A percentile compares a stretch with the other conserved stretches of the same genome.
phyloP scores from a whole-genome alignment of 768 basidiomycete genomes.

The Crucibulum laeve region DNA sequence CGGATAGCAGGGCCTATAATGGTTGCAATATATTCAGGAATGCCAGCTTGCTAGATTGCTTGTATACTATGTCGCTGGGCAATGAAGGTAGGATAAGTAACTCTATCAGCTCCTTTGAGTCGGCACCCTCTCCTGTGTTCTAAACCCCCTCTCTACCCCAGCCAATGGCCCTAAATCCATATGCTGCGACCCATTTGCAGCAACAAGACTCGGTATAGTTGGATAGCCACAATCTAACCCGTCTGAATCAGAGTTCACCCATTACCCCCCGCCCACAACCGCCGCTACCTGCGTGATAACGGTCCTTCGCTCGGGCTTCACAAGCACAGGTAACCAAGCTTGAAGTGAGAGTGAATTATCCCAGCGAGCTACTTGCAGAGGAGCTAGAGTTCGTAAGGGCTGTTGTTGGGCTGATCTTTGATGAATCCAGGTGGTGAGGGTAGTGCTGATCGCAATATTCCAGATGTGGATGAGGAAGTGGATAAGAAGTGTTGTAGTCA shows the following conservation, averaged over 20 bases:
- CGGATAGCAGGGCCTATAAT: too few species aligned
- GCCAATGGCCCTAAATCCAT: conserved; percentile 63
- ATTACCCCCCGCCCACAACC: conserved; percentile 39
- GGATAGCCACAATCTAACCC: background rate
- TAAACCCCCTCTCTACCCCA: conserved; percentile 56
- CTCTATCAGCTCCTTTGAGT: conserved; percentile 60
- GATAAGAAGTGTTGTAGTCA: too few species aligned
- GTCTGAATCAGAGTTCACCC: background rate
- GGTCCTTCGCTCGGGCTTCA: conserved; percentile 56
- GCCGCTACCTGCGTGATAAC: conserved; percentile 59
- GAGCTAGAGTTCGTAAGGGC: conserved; percentile 43
- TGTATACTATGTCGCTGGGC: too few species aligned
- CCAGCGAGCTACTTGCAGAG: conserved; percentile 64
- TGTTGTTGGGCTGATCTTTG: too few species aligned
- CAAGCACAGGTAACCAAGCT: conserved; percentile 77
- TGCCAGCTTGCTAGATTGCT: too few species aligned
- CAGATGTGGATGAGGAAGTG: too few species aligned
- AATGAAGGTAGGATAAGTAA: too few species aligned
- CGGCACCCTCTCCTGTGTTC: conserved; percentile 52
- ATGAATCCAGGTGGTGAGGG: conserved; percentile 5
- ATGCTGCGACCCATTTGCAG: background rate
- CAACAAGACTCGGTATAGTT: too few species aligned
- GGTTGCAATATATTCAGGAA: too few species aligned
- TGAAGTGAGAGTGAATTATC: conserved; percentile 65
- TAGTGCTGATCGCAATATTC: too few species aligned